Evolutionary conservation across 1,284 basidiomycete genomes (phyloP), one percentile per base, ranked within the genome.

Genomic region (Trichosporon sp.): DNA sequence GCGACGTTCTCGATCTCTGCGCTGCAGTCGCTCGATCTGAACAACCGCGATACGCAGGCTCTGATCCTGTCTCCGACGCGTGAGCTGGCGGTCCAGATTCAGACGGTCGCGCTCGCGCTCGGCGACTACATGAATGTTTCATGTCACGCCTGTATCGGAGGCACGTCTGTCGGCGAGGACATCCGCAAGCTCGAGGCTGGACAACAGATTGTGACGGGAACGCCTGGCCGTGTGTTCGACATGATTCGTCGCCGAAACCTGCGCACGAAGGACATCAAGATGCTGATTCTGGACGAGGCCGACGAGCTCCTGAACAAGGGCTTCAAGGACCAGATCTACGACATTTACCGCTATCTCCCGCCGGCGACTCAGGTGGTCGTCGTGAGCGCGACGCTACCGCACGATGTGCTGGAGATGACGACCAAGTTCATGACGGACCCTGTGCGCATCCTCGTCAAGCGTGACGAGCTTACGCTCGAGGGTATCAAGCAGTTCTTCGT

Each of bases 401-500:
- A 96, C 77, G 96, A 99, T 77, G 95, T 99, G 25, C 82, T 99
- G 75, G 96, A 99, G 84, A 97, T 99, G 92, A 99, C 96, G 23
- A 97, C 92, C 60, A 99, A 99, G 83, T 99, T 99, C 85, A 99
- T 99, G 96, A 97, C 93, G 58, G 95, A 99, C 79, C 80, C 80
- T 8, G 92, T 99, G 73, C 90, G 95, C 61, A 98, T 99, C 76
- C 89, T 99, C 68, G 96, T 99, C 80, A 98, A 99, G 85, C 94
- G 95, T 88, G 96, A 99, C 79, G 96, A 99, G 82, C 86, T 99
- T 84, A 99, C 96, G 57, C 85, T 99, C 62, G 96, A 99, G 80
- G 95, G 96, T 25, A 99, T 99, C 85, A 99, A 98, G 81, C 96
- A 99, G 79, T 99, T 99, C 85, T 99, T 97, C 82, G 94, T 99